Conservation (phyloP, 129 eudicot genomes). For the Artemisia tridentata region DNA sequence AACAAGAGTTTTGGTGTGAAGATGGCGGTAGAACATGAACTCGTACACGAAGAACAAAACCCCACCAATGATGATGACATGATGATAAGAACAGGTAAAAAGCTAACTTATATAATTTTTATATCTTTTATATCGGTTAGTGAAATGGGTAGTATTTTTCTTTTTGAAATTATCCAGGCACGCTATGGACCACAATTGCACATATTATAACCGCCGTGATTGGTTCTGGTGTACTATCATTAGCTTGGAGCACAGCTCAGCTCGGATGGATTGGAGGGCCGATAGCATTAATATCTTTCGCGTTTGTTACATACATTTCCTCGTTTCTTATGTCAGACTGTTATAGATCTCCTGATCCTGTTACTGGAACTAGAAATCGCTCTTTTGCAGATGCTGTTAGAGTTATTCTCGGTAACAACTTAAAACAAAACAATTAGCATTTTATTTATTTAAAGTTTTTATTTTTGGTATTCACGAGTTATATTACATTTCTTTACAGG, state of each 20-base stretch:
- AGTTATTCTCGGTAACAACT: background rate
- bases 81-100: conserved; percentile 36
- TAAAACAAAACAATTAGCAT: no score
- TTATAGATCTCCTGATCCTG: conserved; percentile 61
- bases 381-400: conserved; percentile 50
- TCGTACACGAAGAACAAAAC: background rate
- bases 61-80: conserved; percentile 18
- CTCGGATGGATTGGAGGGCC: conserved; percentile 71
- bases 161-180: conserved; percentile 32
- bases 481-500: conserved; percentile 20
- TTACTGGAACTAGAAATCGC: conserved; percentile 48
- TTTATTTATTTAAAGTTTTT: no score
- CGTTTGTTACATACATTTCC: conserved; percentile 41
- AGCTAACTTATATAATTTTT: background rate
- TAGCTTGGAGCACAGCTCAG: conserved; percentile 68
- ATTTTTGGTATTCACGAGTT: no score
- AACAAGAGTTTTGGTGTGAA: background rate
- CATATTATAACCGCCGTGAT: conserved; percentile 65
- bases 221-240: conserved; percentile 64
- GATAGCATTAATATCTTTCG: conserved; percentile 36
- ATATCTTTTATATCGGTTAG: background rate
- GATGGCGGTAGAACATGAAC: conserved; percentile 26
- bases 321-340: conserved; percentile 49
- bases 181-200: conserved; percentile 52
- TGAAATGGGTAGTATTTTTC: background rate